phyloP scores from a whole-genome alignment of 2,329 filamentous ascomycete genomes.

The Thermothelomyces thermophilus region DNA sequence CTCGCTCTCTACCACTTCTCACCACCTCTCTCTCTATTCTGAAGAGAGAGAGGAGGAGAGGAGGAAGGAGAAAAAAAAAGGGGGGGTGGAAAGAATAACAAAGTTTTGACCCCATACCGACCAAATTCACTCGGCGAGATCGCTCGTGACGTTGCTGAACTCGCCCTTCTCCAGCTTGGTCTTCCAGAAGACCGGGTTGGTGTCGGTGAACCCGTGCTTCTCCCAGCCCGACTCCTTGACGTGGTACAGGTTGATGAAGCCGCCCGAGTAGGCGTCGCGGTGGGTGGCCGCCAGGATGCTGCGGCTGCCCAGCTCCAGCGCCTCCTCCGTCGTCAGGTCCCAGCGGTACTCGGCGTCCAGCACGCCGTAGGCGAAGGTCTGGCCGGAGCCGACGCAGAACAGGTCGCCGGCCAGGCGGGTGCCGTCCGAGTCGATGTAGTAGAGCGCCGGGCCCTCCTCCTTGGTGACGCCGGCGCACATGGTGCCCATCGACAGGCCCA shows the following conservation, averaged over 20 bases:
- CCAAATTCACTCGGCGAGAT: slow-evolving; percentile 48
- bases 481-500: slow-evolving; percentile 97
- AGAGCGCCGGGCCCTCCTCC: slow-evolving; percentile 91
- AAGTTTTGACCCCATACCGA: not conserved
- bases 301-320: slow-evolving; percentile 80
- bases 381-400: slow-evolving; percentile 96
- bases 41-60: too few species aligned
- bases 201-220: slow-evolving; percentile 96
- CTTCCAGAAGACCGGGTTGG: slow-evolving; percentile 99
- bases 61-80: not conserved
- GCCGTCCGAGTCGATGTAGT: slow-evolving; percentile 98
- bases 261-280: slow-evolving; percentile 96
- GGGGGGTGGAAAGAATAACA: not conserved
- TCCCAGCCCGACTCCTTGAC: slow-evolving; percentile 99
- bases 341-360: slow-evolving; percentile 92
- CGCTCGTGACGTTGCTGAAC: slow-evolving; percentile 88
- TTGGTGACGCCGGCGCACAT: slow-evolving; percentile 98
- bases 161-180: slow-evolving; percentile 98
- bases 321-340: slow-evolving; percentile 79
- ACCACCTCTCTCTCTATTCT: too few species aligned
- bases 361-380: slow-evolving; percentile 98
- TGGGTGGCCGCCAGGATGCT: slow-evolving; percentile 96
- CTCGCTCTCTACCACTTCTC: too few species aligned
- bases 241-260: slow-evolving; percentile 97
- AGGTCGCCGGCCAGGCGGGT: slow-evolving; percentile 88